Percentiles rank a stretch among this genome's conserved stretches.
Evolutionary conservation across 2,329 filamentous ascomycete genomes (phyloP).

Genomic region (Nannizzia gypsea): DNA sequence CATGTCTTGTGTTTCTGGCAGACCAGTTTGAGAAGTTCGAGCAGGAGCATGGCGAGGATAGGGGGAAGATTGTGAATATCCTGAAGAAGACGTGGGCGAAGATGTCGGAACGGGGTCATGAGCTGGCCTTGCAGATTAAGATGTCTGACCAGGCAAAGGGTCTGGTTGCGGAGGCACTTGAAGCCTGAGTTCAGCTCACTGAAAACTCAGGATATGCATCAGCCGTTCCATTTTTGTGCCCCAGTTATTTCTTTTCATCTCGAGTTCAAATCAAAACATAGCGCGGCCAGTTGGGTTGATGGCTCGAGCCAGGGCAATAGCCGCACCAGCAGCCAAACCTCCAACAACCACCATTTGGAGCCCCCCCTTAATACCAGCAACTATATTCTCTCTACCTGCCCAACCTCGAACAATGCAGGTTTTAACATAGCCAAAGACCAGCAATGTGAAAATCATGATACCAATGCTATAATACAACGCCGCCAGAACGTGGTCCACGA

Average conservation of each 20-base stretch:
- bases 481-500: conserved; percentile 35
- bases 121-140: conserved; percentile 54
- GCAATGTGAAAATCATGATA: conserved; percentile 32
- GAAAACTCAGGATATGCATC: background rate
- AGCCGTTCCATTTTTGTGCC: background rate
- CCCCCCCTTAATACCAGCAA: conserved; percentile 47
- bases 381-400: conserved; percentile 35
- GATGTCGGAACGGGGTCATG: conserved; percentile 53
- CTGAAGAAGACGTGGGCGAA: conserved; percentile 64
- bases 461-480: conserved; percentile 41
- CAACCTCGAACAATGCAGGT: conserved; percentile 37
- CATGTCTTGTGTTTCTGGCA: conserved; percentile 76
- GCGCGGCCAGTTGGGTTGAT: conserved; percentile 31
- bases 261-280: background rate
- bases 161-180: conserved; percentile 53
- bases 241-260: background rate
- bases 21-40: conserved; percentile 78
- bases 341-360: conserved; percentile 55
- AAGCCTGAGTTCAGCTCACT: background rate
- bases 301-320: conserved; percentile 50
- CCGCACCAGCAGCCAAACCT: conserved; percentile 53
- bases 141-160: conserved; percentile 51
- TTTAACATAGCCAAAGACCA: conserved; percentile 35
- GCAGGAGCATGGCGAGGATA: conserved; percentile 48
- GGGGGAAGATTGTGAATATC: conserved; percentile 64